A percentile compares a stretch with the other conserved stretches of the same genome.
Conservation (phyloP, 2,329 filamentous ascomycete species). For the Incumbomyces delicatus region DNA sequence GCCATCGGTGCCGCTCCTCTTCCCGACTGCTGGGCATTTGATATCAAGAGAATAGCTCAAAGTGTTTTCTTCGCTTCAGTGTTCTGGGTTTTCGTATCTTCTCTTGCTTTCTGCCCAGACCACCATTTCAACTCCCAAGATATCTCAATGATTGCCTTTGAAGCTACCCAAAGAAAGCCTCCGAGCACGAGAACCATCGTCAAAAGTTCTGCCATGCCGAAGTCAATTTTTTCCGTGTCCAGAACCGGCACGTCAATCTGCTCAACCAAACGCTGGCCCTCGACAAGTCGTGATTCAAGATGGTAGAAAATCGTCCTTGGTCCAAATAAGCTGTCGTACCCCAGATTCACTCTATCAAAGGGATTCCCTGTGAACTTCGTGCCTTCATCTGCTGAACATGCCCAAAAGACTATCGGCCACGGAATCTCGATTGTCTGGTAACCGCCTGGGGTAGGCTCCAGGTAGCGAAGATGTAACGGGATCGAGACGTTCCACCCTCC, state of each 20-base stretch:
- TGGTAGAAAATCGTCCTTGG: slow-evolving; percentile 77
- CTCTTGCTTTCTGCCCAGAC: slow-evolving; percentile 2
- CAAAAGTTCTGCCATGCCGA: slow-evolving; percentile 41
- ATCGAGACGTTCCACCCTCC: slow-evolving; percentile 39
- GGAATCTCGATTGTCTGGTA: slow-evolving; percentile 51
- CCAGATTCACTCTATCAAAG: slow-evolving; percentile 76
- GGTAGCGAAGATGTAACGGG: slow-evolving; percentile 78
- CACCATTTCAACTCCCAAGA: slow-evolving; percentile 20
- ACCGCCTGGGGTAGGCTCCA: slow-evolving; percentile 42
- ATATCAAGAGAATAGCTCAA: too few relatives aligned
- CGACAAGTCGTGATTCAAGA: slow-evolving; percentile 42
- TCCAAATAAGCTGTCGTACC: slow-evolving; percentile 73
- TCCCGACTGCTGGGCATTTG: too few relatives aligned
- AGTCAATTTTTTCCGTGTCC: slow-evolving; percentile 40
- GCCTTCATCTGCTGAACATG: slow-evolving; percentile 52
- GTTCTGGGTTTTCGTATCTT: background rate
- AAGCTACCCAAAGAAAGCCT: slow-evolving; percentile 62
- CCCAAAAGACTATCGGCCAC: slow-evolving; percentile 84
- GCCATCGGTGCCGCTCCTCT: too few relatives aligned
- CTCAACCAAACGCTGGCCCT: slow-evolving; percentile 38
- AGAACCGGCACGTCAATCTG: slow-evolving; percentile 56
- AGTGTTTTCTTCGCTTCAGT: background rate
- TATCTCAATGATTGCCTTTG: slow-evolving; percentile 41
- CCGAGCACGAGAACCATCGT: slow-evolving; percentile 51
- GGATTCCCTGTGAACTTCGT: slow-evolving; percentile 65